A percentile compares a stretch with the other conserved stretches of the same genome.
Conservation (phyloP, 2,329 filamentous ascomycete species). For the Leptographium lundbergii region DNA sequence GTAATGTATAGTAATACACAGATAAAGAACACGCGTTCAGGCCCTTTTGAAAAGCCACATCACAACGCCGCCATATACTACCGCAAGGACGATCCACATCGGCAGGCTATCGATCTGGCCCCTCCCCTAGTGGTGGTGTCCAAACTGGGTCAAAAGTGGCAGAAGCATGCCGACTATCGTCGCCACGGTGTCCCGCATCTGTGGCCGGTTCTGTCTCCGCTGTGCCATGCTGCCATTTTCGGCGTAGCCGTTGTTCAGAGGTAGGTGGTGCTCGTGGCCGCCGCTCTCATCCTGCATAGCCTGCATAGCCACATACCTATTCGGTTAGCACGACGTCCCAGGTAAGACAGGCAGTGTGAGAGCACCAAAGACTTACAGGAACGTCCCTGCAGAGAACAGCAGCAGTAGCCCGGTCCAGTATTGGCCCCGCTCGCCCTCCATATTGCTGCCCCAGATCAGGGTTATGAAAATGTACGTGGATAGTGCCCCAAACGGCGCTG, state of each 20-base stretch:
- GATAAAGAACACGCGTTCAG: background rate
- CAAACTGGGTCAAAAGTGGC: conserved; percentile 65
- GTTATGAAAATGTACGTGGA: conserved; percentile 71
- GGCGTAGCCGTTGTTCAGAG: conserved; percentile 37
- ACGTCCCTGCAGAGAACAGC: conserved; percentile 92
- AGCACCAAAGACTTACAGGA: conserved; percentile 51
- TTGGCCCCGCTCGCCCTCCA: conserved; percentile 48
- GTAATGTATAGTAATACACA: background rate
- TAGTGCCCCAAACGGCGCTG: conserved; percentile 76
- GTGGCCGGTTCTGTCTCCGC: conserved; percentile 40
- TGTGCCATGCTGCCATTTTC: conserved; percentile 31
- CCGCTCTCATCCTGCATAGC: conserved; percentile 74
- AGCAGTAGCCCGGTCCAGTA: conserved; percentile 91
- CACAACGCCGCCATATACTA: background rate
- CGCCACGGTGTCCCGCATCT: conserved; percentile 56
- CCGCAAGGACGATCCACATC: background rate
- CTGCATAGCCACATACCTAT: conserved; percentile 93
- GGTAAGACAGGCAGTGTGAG: background rate
- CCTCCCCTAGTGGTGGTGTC: conserved; percentile 49
- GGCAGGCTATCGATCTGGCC: background rate
- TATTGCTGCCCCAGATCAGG: conserved; percentile 49
- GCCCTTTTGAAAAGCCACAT: background rate
- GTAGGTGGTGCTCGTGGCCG: conserved; percentile 36
- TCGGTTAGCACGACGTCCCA: conserved; percentile 7
- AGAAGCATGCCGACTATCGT: conserved; percentile 67